phyloP scores from a whole-genome alignment of 2,329 filamentous ascomycete species.

The Verticillium nubilum region DNA sequence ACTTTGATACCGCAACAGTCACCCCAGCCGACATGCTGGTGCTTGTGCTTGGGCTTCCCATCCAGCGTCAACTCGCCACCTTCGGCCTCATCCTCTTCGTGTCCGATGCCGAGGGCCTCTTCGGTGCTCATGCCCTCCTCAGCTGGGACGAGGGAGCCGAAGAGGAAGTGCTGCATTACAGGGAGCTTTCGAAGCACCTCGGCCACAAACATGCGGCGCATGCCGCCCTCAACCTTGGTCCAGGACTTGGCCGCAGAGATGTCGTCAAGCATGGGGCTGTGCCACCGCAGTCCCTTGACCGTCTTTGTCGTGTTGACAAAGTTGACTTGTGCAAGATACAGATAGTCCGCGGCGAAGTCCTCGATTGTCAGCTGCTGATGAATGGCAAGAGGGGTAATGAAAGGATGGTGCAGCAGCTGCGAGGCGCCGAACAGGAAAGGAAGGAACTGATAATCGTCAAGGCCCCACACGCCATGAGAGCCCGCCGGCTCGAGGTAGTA shows the following conservation, averaged over 20 bases:
- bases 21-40: constrained; percentile 73
- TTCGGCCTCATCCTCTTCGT: constrained; percentile 45
- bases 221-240: constrained; percentile 88
- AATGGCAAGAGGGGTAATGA: constrained; percentile 72
- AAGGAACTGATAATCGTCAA: constrained; percentile 96
- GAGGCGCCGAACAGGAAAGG: constrained; percentile 93
- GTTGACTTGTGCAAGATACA: constrained; percentile 87
- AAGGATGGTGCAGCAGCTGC: constrained; percentile 80
- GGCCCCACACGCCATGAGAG: constrained; percentile 94
- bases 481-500: constrained; percentile 98
- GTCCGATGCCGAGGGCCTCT: constrained; percentile 39
- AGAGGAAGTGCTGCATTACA: constrained; percentile 98
- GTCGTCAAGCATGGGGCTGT: constrained; percentile 96
- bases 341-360: constrained; percentile 74
- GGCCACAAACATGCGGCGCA: constrained; percentile 93
- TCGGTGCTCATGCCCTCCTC: constrained; percentile 73
- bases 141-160: constrained; percentile 79
- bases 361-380: constrained; percentile 86
- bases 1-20: constrained; percentile 99
- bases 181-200: constrained; percentile 91
- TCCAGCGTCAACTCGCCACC: constrained; percentile 58
- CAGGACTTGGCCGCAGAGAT: constrained; percentile 87
- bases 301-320: constrained; percentile 98
- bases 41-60: constrained; percentile 56
- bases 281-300: constrained; percentile 90